These are phyloP conservation scores for Sindora glabra DNA, from an alignment of 306 rosid genomes.

Conservation along the genomic window DNA sequence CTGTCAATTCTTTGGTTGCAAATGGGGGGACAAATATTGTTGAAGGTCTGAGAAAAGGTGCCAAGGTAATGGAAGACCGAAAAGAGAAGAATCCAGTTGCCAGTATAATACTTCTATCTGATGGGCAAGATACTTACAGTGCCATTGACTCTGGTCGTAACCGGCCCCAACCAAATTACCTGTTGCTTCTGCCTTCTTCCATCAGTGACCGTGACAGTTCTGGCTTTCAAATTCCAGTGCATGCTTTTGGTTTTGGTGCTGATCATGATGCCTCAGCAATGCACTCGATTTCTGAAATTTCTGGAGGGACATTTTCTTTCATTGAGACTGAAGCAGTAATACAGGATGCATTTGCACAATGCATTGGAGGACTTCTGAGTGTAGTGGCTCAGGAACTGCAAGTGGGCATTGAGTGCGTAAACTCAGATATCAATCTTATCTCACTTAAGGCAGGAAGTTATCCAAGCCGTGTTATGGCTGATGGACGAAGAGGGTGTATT, in stretches of 20 bases:
- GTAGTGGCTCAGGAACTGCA: conserved; percentile 88
- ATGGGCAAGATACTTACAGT: conserved; percentile 94
- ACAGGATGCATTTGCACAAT: conserved; percentile 98
- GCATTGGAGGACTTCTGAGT: conserved; percentile 94
- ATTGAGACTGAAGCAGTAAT: conserved; percentile 86
- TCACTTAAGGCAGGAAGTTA: conserved; percentile 88
- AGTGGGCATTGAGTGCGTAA: conserved; percentile 64
- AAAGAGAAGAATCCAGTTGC: conserved; percentile 85
- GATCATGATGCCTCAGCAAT: conserved; percentile 91
- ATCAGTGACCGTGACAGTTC: conserved; percentile 47
- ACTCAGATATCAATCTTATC: conserved; percentile 35
- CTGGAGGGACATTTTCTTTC: conserved; percentile 97
- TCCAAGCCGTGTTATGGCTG: conserved; percentile 51
- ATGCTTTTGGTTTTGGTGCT: conserved; percentile 87
- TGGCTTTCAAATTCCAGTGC: conserved; percentile 89
- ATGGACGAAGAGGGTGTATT: conserved; percentile 52
- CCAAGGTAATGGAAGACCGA: conserved; percentile 88
- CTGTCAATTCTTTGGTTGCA: conserved; percentile 95
- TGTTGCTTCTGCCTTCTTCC: conserved; percentile 72
- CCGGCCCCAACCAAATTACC: conserved; percentile 68
- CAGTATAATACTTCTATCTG: conserved; percentile 76
- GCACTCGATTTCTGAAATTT: conserved; percentile 91
- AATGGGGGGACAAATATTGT: conserved; percentile 98
- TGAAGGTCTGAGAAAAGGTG: conserved; percentile 89
- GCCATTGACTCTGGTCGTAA: conserved; percentile 49